Conservation (phyloP, 2,329 filamentous ascomycete species). For the Fusarium sp. region DNA sequence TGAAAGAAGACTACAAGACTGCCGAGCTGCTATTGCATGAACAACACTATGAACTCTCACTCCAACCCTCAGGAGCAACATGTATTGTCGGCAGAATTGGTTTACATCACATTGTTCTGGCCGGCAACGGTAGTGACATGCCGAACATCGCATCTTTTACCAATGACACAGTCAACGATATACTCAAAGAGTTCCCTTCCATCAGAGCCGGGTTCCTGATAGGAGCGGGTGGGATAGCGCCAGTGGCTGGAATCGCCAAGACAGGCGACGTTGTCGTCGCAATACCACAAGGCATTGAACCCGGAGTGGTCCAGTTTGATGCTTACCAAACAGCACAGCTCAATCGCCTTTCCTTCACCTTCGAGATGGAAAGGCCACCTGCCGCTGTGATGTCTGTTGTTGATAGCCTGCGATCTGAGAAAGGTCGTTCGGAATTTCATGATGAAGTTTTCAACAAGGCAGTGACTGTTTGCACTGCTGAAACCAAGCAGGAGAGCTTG, state of each 20-base stretch:
- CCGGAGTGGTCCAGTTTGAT: background rate
- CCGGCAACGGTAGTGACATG: accelerated
- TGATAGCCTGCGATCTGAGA: accelerated
- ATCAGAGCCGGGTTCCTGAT: background rate
- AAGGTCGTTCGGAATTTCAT: background rate
- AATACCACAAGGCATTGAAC: accelerated
- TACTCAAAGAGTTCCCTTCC: accelerated
- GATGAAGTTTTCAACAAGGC: background rate
- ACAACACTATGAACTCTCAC: accelerated
- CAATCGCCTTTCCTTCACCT: accelerated
- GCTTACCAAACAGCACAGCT: accelerated
- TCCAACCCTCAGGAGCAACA: background rate
- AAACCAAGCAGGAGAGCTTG: background rate
- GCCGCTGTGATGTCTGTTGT: accelerated
- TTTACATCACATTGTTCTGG: background rate
- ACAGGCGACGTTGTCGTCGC: slow-evolving; percentile 2
- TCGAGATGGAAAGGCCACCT: background rate
- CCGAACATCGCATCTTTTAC: accelerated
- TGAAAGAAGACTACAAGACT: background rate
- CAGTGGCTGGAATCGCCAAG: background rate
- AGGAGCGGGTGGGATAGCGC: background rate
- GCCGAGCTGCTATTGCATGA: background rate
- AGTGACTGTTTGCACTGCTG: too few species aligned
- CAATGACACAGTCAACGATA: background rate
- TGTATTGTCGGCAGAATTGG: background rate